These are phyloP conservation scores for Boletus bicolor DNA, from an alignment of 768 basidiomycete genomes.

Conservation along the genomic window DNA sequence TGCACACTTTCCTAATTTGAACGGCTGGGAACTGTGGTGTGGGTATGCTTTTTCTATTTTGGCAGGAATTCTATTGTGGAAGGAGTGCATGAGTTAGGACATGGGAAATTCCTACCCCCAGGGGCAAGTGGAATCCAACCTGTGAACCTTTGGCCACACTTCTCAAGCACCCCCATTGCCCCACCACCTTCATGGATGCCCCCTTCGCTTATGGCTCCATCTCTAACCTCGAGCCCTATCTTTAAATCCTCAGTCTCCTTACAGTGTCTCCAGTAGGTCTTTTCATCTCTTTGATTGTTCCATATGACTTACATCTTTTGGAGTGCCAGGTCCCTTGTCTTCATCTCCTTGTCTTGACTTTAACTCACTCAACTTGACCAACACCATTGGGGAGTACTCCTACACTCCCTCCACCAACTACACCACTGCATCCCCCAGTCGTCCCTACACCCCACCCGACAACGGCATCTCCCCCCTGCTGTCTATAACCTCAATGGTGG, in stretches of 20 bases:
- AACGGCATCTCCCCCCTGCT: conserved; percentile 67
- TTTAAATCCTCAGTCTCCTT: conserved; percentile 66
- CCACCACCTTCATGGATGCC: conserved; percentile 49
- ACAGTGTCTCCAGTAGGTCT: conserved; percentile 61
- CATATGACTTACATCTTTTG: conserved; percentile 10
- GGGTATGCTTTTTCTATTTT: too few species aligned
- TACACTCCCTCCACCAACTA: conserved; percentile 54
- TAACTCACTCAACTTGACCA: conserved; percentile 56
- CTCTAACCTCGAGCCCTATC: conserved; percentile 50
- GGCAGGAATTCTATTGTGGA: too few species aligned
- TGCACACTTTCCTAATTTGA: too few species aligned
- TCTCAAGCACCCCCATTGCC: conserved; percentile 49
- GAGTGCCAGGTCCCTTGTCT: conserved; percentile 51
- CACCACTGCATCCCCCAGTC: conserved; percentile 49
- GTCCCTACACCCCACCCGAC: conserved; percentile 66
- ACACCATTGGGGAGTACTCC: conserved; percentile 56
- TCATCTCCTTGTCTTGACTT: too few species aligned
- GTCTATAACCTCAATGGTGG: conserved; percentile 69
- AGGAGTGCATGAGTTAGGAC: too few species aligned
- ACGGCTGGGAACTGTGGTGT: too few species aligned
- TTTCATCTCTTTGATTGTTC: neutral
- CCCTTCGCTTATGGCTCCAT: conserved; percentile 46
- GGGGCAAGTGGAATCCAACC: too few species aligned
- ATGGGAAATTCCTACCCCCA: too few species aligned
- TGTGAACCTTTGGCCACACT: too few species aligned